Percentiles rank a stretch among this genome's conserved stretches.
Evolutionary conservation across 2,329 filamentous ascomycete species (phyloP).

Genomic region (Aspergillus sp.): DNA sequence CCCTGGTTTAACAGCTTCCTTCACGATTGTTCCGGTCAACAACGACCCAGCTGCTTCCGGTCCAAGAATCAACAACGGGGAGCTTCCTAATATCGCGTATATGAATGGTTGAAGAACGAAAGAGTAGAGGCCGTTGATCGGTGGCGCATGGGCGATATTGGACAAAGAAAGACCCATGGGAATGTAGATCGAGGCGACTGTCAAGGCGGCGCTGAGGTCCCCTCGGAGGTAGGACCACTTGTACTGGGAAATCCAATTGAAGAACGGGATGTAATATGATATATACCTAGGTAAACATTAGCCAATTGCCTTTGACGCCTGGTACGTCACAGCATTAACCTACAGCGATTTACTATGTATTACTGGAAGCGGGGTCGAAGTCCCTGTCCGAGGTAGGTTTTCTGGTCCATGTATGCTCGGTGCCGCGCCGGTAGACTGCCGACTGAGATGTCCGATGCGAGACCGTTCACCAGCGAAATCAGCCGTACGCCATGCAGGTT

Average conservation of each 20-base stretch:
- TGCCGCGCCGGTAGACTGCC: neutral
- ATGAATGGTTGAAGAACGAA: slow-evolving; percentile 91
- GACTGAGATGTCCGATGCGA: slow-evolving; percentile 5
- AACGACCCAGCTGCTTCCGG: slow-evolving; percentile 93
- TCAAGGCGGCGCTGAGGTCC: slow-evolving; percentile 83
- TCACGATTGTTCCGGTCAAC: slow-evolving; percentile 82
- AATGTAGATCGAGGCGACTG: slow-evolving; percentile 98
- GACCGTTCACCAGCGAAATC: slow-evolving; percentile 41
- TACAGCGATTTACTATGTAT: slow-evolving; percentile 73
- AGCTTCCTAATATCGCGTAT: slow-evolving; percentile 88
- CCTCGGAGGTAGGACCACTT: slow-evolving; percentile 77
- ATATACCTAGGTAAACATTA: slow-evolving; percentile 64
- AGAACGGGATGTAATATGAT: slow-evolving; percentile 86
- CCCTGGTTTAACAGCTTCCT: slow-evolving; percentile 70
- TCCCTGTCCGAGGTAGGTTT: slow-evolving; percentile 66
- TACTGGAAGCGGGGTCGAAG: slow-evolving; percentile 72
- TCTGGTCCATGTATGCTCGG: slow-evolving; percentile 54
- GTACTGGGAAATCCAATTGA: slow-evolving; percentile 91
- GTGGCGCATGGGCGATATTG: slow-evolving; percentile 88
- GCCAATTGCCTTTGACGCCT: neutral
- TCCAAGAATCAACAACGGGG: slow-evolving; percentile 89
- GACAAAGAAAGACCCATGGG: slow-evolving; percentile 93
- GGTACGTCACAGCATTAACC: slow-evolving; percentile 26
- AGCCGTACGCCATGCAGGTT: slow-evolving; percentile 13
- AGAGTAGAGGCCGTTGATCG: slow-evolving; percentile 89